Conservation (phyloP, 2,329 filamentous ascomycete species). For the Cercospora janseana region DNA sequence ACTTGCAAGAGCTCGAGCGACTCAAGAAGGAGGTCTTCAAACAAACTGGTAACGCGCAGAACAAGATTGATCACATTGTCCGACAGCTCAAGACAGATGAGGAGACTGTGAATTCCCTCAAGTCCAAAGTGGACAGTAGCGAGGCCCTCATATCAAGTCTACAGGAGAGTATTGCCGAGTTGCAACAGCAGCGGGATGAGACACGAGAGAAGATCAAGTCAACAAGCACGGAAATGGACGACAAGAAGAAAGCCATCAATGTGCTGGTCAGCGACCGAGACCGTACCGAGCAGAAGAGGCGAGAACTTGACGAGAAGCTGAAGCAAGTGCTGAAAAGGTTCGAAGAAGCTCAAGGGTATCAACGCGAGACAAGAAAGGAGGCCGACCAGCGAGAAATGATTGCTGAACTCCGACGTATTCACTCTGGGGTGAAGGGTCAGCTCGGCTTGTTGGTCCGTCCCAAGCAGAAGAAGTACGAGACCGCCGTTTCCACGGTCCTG, state of each 20-base stretch:
- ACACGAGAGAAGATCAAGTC: slow-evolving; percentile 64
- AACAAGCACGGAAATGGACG: slow-evolving; percentile 69
- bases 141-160: slow-evolving; percentile 72
- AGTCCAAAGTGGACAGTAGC: slow-evolving; percentile 78
- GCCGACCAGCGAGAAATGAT: slow-evolving; percentile 77
- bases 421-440: slow-evolving; percentile 85
- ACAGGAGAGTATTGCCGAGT: slow-evolving; percentile 65
- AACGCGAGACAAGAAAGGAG: slow-evolving; percentile 82
- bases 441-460: slow-evolving; percentile 90
- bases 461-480: slow-evolving; percentile 94
- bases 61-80: slow-evolving; percentile 79
- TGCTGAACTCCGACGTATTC: slow-evolving; percentile 81
- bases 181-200: slow-evolving; percentile 66
- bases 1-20: slow-evolving; percentile 84
- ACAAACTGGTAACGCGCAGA: slow-evolving; percentile 75
- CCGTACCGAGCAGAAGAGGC: slow-evolving; percentile 74
- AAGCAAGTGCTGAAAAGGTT: slow-evolving; percentile 76
- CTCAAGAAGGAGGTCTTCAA: slow-evolving; percentile 82
- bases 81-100: slow-evolving; percentile 89
- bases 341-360: slow-evolving; percentile 79
- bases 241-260: slow-evolving; percentile 89
- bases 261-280: slow-evolving; percentile 79
- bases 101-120: slow-evolving; percentile 83
- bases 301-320: slow-evolving; percentile 89
- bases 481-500: slow-evolving; percentile 87